These are phyloP conservation scores for Kentomonas sorsogonicus DNA, from an alignment of 208 protist species.

Conservation along the genomic window DNA sequence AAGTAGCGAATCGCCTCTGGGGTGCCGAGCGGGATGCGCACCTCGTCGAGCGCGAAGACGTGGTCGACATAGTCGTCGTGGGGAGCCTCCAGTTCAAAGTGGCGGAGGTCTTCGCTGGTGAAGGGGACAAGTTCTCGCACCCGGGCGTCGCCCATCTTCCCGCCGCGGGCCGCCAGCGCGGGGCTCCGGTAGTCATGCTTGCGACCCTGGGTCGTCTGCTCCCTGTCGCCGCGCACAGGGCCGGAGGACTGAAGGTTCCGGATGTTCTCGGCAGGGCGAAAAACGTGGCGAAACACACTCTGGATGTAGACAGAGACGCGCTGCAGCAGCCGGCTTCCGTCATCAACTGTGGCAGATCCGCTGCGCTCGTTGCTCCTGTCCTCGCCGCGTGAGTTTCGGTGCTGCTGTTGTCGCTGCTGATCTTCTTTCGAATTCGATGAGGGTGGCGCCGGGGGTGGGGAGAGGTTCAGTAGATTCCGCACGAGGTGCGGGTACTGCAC, in stretches of 20 bases:
- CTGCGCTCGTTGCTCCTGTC: too few species aligned
- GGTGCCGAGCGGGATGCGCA: constrained; percentile 30
- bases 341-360: too few species aligned
- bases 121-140: constrained; percentile 52
- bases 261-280: constrained; percentile 18
- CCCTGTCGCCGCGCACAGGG: too few species aligned
- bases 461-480: constrained; percentile 28
- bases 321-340: too few species aligned
- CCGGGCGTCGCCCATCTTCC: too few species aligned
- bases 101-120: constrained; percentile 18
- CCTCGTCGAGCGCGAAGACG: constrained; percentile 38
- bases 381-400: too few species aligned
- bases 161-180: too few species aligned
- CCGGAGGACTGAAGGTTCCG: too few species aligned
- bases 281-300: constrained; percentile 34
- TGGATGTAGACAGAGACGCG: constrained; percentile 40
- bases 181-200: too few species aligned
- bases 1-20: constrained; percentile 43
- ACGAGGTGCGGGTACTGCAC: constrained; percentile 58
- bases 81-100: constrained; percentile 12
- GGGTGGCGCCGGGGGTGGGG: constrained; percentile 14
- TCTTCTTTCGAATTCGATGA: too few species aligned
- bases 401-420: neutral
- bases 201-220: too few species aligned
- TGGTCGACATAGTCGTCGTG: constrained; percentile 12